Evolutionary conservation across 2,329 filamentous ascomycete species (phyloP).

Genomic region (Ophiocordyceps robertsii): DNA sequence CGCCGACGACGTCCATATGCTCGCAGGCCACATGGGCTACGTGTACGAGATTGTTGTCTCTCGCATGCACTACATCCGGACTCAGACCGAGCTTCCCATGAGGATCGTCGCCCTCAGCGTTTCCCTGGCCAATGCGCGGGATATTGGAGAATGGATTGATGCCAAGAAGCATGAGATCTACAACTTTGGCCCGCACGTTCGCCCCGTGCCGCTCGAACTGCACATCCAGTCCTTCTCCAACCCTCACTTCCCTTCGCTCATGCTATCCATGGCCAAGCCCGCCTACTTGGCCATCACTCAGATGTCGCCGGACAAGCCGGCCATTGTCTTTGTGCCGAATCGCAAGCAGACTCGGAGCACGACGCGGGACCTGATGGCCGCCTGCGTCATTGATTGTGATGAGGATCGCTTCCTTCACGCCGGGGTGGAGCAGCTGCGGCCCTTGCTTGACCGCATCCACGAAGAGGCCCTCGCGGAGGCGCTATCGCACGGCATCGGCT

Average conservation of each 20-base stretch:
- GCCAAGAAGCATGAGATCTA: constrained; percentile 97
- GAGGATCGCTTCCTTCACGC: constrained; percentile 90
- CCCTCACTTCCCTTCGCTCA: constrained; percentile 92
- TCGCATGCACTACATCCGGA: constrained; percentile 90
- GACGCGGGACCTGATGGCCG: constrained; percentile 75
- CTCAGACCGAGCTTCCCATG: constrained; percentile 72
- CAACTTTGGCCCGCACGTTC: constrained; percentile 91
- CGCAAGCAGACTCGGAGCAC: constrained; percentile 86
- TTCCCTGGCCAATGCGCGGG: constrained; percentile 81
- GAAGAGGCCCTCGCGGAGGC: constrained; percentile 82
- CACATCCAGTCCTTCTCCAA: constrained; percentile 94
- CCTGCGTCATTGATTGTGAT: constrained; percentile 76
- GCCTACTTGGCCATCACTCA: constrained; percentile 81
- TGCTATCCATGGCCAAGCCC: constrained; percentile 97
- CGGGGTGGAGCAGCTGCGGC: constrained; percentile 66
- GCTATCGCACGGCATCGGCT: constrained; percentile 85
- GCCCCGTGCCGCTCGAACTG: constrained; percentile 79
- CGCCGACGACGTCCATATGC: constrained; percentile 86
- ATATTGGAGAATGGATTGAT: constrained; percentile 95
- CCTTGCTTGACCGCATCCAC: constrained; percentile 69
- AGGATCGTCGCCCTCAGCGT: constrained; percentile 85
- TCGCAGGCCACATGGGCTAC: constrained; percentile 76
- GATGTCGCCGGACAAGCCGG: constrained; percentile 77
- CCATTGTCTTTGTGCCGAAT: constrained; percentile 82
- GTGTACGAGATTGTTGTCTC: constrained; percentile 96